A percentile compares a stretch with the other conserved stretches of the same genome.
Evolutionary conservation across 148 eudicot genomes (phyloP).

Genomic region (Suaeda aralocaspica): DNA sequence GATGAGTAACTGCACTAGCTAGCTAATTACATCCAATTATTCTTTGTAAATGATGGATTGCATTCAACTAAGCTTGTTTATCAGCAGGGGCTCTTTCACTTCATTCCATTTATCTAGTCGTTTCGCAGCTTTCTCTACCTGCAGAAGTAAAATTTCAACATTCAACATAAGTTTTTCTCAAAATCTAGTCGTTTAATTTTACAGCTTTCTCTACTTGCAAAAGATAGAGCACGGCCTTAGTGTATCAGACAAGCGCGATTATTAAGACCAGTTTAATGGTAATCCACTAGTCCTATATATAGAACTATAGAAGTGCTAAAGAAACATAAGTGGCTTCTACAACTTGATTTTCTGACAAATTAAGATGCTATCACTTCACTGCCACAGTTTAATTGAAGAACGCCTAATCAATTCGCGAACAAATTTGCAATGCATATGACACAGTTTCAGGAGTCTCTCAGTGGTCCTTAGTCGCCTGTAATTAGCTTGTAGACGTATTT

Average conservation of each 20-base stretch:
- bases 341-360: too few relatives aligned
- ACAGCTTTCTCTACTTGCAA: too few relatives aligned
- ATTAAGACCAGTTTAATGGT: too few relatives aligned
- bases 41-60: neutral
- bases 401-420: neutral
- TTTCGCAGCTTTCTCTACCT: slow-evolving; percentile 40
- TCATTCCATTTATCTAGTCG: slow-evolving; percentile 35
- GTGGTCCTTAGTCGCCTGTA: neutral
- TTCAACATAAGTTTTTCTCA: neutral
- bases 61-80: slow-evolving; percentile 7
- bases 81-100: slow-evolving; percentile 30
- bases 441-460: neutral
- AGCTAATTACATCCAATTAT: neutral
- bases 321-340: too few relatives aligned
- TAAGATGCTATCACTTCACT: too few relatives aligned
- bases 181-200: too few relatives aligned
- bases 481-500: neutral
- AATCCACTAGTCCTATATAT: too few relatives aligned
- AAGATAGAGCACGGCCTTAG: too few relatives aligned
- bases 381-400: too few relatives aligned
- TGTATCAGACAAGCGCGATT: too few relatives aligned
- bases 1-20: neutral
- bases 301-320: too few relatives aligned
- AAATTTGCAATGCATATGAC: neutral
- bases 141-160: neutral